A percentile compares a stretch with the other conserved stretches of the same genome.
These are phyloP conservation scores for Decorospora gaudefroyi DNA, from an alignment of 2,329 filamentous ascomycete genomes.

Conservation along the genomic window DNA sequence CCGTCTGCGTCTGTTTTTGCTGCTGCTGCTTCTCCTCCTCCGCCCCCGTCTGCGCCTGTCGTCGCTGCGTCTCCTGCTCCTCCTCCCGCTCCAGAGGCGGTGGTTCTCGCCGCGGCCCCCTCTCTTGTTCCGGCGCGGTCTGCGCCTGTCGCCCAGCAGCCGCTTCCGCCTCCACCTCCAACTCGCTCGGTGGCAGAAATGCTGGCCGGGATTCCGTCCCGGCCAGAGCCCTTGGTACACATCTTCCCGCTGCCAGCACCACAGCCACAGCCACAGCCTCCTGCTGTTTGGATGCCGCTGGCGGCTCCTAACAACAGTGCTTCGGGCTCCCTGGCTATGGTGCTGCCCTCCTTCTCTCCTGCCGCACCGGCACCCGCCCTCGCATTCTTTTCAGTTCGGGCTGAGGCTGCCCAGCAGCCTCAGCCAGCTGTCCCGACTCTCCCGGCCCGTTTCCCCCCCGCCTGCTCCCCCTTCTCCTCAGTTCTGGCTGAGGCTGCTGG, in stretches of 20 bases:
- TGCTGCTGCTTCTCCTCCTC: background rate
- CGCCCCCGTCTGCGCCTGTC: background rate
- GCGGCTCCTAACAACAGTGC: background rate
- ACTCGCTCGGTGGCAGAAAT: background rate
- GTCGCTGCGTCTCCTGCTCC: background rate
- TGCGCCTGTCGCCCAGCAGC: background rate
- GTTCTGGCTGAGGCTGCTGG: constrained; percentile 4
- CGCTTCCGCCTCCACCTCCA: background rate
- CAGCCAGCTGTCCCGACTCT: too few relatives aligned
- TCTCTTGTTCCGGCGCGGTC: background rate
- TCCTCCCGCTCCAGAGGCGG: background rate
- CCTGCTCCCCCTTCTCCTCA: background rate
- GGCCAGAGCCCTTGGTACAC: background rate
- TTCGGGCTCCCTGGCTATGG: constrained; percentile 2
- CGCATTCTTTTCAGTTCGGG: too few relatives aligned
- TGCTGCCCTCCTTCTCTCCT: constrained; percentile 3
- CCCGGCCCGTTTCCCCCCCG: too few relatives aligned
- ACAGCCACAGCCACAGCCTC: background rate
- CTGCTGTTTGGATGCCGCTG: background rate
- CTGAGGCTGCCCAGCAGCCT: too few relatives aligned
- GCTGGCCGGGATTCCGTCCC: constrained; percentile 3
- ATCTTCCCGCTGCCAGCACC: constrained; percentile 3
- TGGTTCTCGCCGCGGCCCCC: too few relatives aligned
- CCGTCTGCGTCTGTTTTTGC: background rate
- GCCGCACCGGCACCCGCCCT: background rate